Evolutionary conservation across 2,329 filamentous ascomycete genomes (phyloP).

Genomic region (Colletotrichum australisinense): DNA sequence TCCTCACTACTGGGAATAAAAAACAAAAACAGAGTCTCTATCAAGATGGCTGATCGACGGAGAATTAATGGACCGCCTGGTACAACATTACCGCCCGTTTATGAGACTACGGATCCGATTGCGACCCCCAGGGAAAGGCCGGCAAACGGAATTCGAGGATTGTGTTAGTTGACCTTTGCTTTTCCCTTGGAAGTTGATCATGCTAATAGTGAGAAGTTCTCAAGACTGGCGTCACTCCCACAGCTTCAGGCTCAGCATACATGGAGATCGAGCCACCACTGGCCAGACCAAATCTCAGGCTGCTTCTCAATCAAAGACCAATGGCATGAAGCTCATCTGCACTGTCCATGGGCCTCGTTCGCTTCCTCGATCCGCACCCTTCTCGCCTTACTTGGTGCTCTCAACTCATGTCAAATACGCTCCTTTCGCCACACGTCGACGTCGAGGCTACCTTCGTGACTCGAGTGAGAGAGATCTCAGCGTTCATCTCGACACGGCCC

Average conservation of each 20-base stretch:
- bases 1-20: too few relatives aligned
- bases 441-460: conserved; percentile 89
- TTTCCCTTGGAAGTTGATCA: background rate
- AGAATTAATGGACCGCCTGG: conserved; percentile 90
- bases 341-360: conserved; percentile 94
- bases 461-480: conserved; percentile 88
- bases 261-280: conserved; percentile 71
- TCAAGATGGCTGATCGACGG: conserved; percentile 81
- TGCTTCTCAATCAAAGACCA: conserved; percentile 55
- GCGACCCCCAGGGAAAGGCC: conserved; percentile 66
- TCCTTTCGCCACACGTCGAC: conserved; percentile 86
- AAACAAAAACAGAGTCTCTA: background rate
- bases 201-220: conserved; percentile 70
- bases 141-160: conserved; percentile 81
- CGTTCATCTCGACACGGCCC: conserved; percentile 89
- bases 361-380: conserved; percentile 88
- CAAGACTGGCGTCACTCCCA: conserved; percentile 91
- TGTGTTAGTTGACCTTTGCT: conserved; percentile 72
- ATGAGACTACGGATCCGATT: conserved; percentile 57
- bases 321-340: conserved; percentile 90
- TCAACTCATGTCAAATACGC: conserved; percentile 97
- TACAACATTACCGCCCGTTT: conserved; percentile 80
- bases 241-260: conserved; percentile 93
- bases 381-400: conserved; percentile 91
- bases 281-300: conserved; percentile 41